These are phyloP conservation scores for Xylaria polymorpha DNA, from an alignment of 2,329 filamentous ascomycete genomes.

Conservation along the genomic window DNA sequence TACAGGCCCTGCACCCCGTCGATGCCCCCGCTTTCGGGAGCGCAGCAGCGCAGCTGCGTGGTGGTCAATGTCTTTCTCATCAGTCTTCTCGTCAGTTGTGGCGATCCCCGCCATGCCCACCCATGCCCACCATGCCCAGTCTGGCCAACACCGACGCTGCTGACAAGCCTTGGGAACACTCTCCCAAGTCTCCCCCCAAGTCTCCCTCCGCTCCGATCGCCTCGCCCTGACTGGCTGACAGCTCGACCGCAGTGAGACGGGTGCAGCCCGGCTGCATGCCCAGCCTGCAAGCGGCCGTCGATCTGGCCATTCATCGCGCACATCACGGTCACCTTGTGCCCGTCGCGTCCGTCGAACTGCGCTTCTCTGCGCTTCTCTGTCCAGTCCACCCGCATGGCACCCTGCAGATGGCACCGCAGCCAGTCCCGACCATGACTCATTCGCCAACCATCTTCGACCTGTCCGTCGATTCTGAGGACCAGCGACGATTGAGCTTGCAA, in stretches of 20 bases:
- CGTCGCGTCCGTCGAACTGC: slow-evolving; percentile 48
- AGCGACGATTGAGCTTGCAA: slow-evolving; percentile 37
- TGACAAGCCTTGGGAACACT: background rate
- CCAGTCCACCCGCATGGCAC: slow-evolving; percentile 46
- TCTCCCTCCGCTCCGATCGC: slow-evolving; percentile 45
- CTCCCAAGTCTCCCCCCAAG: slow-evolving; percentile 28
- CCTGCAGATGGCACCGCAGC: slow-evolving; percentile 44
- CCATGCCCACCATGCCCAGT: background rate
- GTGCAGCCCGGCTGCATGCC: slow-evolving; percentile 45
- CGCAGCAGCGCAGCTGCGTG: slow-evolving; percentile 3
- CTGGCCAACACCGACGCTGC: slow-evolving; percentile 1
- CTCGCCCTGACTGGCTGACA: slow-evolving; percentile 47
- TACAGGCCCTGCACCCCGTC: slow-evolving; percentile 11
- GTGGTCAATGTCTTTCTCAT: background rate
- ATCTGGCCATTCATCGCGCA: slow-evolving; percentile 49
- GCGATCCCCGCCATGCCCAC: background rate
- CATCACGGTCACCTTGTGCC: slow-evolving; percentile 46
- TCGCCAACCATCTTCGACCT: slow-evolving; percentile 48
- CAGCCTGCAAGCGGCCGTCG: slow-evolving; percentile 42
- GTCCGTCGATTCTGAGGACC: slow-evolving; percentile 47
- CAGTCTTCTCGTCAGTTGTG: background rate
- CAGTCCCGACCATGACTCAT: slow-evolving; percentile 48
- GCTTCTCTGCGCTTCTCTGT: slow-evolving; percentile 40
- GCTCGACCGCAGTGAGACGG: slow-evolving; percentile 46
- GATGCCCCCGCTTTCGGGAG: slow-evolving; percentile 27